These are phyloP conservation scores for Chaetothyriales sp. DNA, from an alignment of 2,329 filamentous ascomycete genomes.

Conservation along the genomic window DNA sequence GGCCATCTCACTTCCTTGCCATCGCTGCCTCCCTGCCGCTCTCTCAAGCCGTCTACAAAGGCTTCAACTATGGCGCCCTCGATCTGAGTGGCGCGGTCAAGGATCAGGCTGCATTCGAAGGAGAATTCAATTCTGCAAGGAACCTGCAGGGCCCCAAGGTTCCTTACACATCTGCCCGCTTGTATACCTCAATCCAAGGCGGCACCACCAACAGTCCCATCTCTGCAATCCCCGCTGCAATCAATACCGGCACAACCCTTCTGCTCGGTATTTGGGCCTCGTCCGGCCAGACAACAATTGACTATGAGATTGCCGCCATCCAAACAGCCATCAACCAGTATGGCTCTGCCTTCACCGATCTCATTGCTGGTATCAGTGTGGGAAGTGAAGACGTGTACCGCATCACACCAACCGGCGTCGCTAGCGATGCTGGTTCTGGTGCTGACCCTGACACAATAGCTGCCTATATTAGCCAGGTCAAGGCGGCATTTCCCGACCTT, in stretches of 20 bases:
- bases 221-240: slow-evolving; percentile 66
- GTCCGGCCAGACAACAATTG: slow-evolving; percentile 47
- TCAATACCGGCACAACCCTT: slow-evolving; percentile 62
- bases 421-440: slow-evolving; percentile 50
- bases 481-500: slow-evolving; percentile 19
- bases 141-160: slow-evolving; percentile 25
- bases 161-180: slow-evolving; percentile 33
- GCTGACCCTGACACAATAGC: slow-evolving; percentile 48
- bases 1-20: slow-evolving; percentile 21
- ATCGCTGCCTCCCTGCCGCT: slow-evolving; percentile 20
- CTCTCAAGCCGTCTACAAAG: slow-evolving; percentile 24
- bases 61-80: slow-evolving; percentile 36
- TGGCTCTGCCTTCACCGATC: slow-evolving; percentile 48
- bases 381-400: slow-evolving; percentile 81
- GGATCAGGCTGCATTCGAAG: slow-evolving; percentile 30
- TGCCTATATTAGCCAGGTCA: slow-evolving; percentile 57
- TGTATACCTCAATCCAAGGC: slow-evolving; percentile 54
- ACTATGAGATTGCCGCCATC: slow-evolving; percentile 62
- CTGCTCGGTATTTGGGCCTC: slow-evolving; percentile 78
- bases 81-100: slow-evolving; percentile 29
- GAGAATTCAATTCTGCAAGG: slow-evolving; percentile 34
- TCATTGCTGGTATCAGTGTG: slow-evolving; percentile 71
- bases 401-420: slow-evolving; percentile 55
- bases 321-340: slow-evolving; percentile 55
- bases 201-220: slow-evolving; percentile 50